Conservation (phyloP, 345 rosid genomes). For the Combretum micranthum region DNA sequence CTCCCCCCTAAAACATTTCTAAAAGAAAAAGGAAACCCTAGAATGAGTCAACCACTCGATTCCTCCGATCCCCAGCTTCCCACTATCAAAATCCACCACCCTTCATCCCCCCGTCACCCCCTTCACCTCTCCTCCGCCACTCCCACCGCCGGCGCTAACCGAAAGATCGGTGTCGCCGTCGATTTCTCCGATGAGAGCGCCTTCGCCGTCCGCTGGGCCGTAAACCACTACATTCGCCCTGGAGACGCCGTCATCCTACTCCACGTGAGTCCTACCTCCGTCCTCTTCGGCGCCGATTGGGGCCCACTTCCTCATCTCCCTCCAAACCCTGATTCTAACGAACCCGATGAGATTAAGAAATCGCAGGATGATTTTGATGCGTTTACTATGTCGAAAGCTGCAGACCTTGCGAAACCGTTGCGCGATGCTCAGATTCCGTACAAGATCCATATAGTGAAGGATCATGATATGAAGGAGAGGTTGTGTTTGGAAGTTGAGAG, state of each 20-base stretch:
- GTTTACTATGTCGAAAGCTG: conserved; percentile 52
- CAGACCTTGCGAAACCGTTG: conserved; percentile 78
- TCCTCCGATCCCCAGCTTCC: conserved; percentile 60
- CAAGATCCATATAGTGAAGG: conserved; percentile 88
- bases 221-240: conserved; percentile 75
- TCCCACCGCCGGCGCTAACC: conserved; percentile 82
- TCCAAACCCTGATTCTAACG: conserved; percentile 1
- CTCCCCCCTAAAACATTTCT: too few species aligned
- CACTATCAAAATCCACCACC: conserved; percentile 66
- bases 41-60: conserved; percentile 18
- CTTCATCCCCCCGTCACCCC: conserved; percentile 31
- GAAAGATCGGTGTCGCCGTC: conserved; percentile 86
- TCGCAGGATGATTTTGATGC: conserved; percentile 71
- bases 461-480: conserved; percentile 96
- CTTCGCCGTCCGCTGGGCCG: conserved; percentile 88
- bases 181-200: conserved; percentile 87
- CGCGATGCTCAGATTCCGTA: conserved; percentile 77
- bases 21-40: conserved; percentile 11
- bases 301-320: conserved; percentile 64
- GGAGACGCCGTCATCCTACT: conserved; percentile 90
- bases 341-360: conserved; percentile 24
- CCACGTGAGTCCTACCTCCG: conserved; percentile 97
- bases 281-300: conserved; percentile 98
- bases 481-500: conserved; percentile 84
- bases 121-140: conserved; percentile 33